Percentiles rank a stretch among this genome's conserved stretches.
Conservation (phyloP, 805 yeast genomes). For the Saccharomyces paradoxus region DNA sequence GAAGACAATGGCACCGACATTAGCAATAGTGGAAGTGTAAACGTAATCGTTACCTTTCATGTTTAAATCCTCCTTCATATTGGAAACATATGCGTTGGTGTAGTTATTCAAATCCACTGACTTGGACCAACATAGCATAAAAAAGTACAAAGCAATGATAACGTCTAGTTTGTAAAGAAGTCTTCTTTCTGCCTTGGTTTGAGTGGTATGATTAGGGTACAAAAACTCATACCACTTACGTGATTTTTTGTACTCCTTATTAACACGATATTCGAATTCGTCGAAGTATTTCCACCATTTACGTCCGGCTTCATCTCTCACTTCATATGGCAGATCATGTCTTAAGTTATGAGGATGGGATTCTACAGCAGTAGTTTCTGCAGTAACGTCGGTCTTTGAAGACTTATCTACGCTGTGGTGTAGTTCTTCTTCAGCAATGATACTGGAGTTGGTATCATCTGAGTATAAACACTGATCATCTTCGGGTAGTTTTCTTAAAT, state of each 20-base stretch:
- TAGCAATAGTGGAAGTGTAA: constrained; percentile 50
- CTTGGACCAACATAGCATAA: constrained; percentile 61
- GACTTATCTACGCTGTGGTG: not conserved
- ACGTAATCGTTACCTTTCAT: constrained; percentile 59
- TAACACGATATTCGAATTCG: constrained; percentile 43
- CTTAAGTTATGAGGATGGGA: constrained; percentile 9
- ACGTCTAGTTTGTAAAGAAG: constrained; percentile 48
- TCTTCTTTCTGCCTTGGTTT: constrained; percentile 38
- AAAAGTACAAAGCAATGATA: constrained; percentile 46
- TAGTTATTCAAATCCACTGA: constrained; percentile 54
- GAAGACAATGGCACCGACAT: constrained; percentile 54
- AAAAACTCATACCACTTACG: constrained; percentile 29
- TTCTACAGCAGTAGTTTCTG: constrained; percentile 1
- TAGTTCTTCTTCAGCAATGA: not conserved
- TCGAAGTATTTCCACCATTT: constrained; percentile 43
- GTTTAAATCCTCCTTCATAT: constrained; percentile 50
- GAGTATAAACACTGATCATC: constrained; percentile 2
- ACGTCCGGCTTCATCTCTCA: constrained; percentile 34
- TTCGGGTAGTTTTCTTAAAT: constrained; percentile 19
- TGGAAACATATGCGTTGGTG: constrained; percentile 59
- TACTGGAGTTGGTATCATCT: not conserved
- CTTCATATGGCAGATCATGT: constrained; percentile 31
- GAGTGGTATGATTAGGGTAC: constrained; percentile 29
- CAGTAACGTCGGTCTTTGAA: not conserved
- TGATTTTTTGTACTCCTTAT: constrained; percentile 27